Evolutionary conservation across 345 rosid species (phyloP).

Genomic region (Aquilaria malaccensis): DNA sequence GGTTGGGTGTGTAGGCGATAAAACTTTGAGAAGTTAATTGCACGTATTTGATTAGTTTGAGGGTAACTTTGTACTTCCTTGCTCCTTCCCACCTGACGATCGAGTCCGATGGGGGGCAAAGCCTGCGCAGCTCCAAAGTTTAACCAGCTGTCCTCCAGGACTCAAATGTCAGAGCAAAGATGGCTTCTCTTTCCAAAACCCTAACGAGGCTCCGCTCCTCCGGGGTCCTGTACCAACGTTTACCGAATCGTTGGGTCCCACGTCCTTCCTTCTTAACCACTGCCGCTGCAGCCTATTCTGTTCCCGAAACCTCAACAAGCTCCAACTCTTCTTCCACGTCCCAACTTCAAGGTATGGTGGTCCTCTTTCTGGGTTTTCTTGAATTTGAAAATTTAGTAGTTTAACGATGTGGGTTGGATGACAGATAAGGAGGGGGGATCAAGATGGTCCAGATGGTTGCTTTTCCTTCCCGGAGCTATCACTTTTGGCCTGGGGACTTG

Average conservation of each 20-base stretch:
- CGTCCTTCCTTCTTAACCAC: conserved; percentile 29
- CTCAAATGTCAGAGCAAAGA: conserved; percentile 21
- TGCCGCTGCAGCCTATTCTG: conserved; percentile 21
- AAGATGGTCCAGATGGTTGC: conserved; percentile 55
- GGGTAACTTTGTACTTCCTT: no score
- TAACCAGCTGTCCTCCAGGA: not conserved
- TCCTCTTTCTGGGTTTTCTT: conserved; percentile 10
- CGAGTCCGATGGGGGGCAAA: not conserved
- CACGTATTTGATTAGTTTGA: no score
- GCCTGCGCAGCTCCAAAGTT: no score
- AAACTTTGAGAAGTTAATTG: no score
- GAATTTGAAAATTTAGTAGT: not conserved
- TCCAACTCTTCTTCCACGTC: conserved; percentile 8
- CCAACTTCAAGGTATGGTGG: conserved; percentile 35
- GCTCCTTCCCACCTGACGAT: no score
- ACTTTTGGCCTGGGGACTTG: conserved; percentile 97
- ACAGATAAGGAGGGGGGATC: conserved; percentile 35
- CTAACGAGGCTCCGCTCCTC: conserved; percentile 29
- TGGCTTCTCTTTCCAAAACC: conserved; percentile 41
- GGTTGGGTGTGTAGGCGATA: no score
- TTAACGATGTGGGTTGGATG: conserved; percentile 1
- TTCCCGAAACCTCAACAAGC: conserved; percentile 18
- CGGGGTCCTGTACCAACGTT: conserved; percentile 5
- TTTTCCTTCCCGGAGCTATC: conserved; percentile 86
- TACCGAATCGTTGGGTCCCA: conserved; percentile 15